phyloP scores from a whole-genome alignment of 495 filamentous ascomycete genomes.

The Bacidia rubella region DNA sequence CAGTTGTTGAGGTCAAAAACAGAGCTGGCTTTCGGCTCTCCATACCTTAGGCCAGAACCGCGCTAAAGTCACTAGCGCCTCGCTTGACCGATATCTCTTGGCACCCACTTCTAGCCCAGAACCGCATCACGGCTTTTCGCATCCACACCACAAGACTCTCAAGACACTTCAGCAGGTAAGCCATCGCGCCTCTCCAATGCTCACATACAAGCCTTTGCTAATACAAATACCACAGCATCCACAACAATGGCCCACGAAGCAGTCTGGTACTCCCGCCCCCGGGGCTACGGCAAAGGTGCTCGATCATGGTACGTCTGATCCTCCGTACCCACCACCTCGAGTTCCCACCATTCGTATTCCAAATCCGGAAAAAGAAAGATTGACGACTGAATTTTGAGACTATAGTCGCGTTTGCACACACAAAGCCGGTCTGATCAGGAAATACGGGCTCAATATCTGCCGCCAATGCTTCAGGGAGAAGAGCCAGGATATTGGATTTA shows the following conservation, averaged over 20 bases:
- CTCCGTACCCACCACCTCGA: neutral
- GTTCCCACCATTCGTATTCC: neutral
- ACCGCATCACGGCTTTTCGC: neutral
- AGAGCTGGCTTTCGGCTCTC: too few relatives aligned
- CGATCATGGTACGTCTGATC: constrained; percentile 66
- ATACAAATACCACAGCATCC: neutral
- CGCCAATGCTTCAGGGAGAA: constrained; percentile 99
- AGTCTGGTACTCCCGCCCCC: constrained; percentile 97
- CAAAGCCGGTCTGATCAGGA: constrained; percentile 76
- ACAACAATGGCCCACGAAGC: constrained; percentile 94
- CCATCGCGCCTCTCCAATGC: neutral
- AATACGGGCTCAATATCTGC: constrained; percentile 96
- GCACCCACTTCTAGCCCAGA: constrained; percentile 3
- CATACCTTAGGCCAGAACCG: too few relatives aligned
- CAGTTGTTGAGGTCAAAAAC: too few relatives aligned
- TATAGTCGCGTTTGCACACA: constrained; percentile 79
- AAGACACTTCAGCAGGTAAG: neutral
- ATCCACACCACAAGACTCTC: neutral
- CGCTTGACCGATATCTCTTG: constrained; percentile 12
- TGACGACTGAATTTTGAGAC: neutral
- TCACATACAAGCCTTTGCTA: neutral
- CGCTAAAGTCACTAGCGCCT: constrained; percentile 8
- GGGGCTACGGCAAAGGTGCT: constrained; percentile 90
- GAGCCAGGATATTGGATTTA: constrained; percentile 87
- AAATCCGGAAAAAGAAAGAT: neutral